Conservation (phyloP, 805 yeast genomes). For the Pichia nanzhaoensis region DNA sequence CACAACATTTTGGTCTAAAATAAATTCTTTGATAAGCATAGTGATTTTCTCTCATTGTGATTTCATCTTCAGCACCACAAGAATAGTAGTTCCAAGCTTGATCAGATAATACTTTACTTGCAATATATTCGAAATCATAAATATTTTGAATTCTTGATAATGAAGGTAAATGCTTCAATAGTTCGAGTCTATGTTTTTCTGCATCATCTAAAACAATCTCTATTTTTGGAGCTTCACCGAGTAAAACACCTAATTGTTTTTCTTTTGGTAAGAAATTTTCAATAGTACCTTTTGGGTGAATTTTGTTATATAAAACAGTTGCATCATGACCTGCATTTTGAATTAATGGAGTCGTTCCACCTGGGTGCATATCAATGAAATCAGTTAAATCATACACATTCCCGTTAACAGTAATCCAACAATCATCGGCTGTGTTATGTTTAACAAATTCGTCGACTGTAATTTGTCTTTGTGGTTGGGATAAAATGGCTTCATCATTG, state of each 20-base stretch:
- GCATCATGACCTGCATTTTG: conserved; percentile 48
- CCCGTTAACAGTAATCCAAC: conserved; percentile 85
- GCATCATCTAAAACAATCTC: conserved; percentile 33
- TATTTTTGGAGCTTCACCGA: conserved; percentile 30
- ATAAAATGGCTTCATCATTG: conserved; percentile 7
- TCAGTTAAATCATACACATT: conserved; percentile 73
- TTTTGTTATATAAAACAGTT: conserved; percentile 70
- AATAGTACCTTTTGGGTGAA: conserved; percentile 83
- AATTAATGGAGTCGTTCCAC: conserved; percentile 40
- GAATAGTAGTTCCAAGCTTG: conserved; percentile 91
- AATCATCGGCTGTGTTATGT: conserved; percentile 54
- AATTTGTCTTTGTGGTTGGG: conserved; percentile 10
- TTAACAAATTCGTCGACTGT: conserved; percentile 35
- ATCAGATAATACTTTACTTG: conserved; percentile 66
- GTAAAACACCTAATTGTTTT: conserved; percentile 53
- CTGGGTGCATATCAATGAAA: conserved; percentile 40
- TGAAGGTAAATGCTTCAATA: conserved; percentile 56
- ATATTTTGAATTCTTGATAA: conserved; percentile 65
- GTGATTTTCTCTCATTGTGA: conserved; percentile 84
- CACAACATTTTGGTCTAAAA: conserved; percentile 77
- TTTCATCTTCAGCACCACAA: conserved; percentile 88
- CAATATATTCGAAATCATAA: conserved; percentile 82
- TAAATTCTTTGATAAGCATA: conserved; percentile 80
- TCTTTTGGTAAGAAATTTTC: conserved; percentile 51
- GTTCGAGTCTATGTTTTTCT: conserved; percentile 38